Percentiles rank a stretch among this genome's conserved stretches.
phyloP scores from a whole-genome alignment of 441 rosid species.

The Erysimum cheiri region DNA sequence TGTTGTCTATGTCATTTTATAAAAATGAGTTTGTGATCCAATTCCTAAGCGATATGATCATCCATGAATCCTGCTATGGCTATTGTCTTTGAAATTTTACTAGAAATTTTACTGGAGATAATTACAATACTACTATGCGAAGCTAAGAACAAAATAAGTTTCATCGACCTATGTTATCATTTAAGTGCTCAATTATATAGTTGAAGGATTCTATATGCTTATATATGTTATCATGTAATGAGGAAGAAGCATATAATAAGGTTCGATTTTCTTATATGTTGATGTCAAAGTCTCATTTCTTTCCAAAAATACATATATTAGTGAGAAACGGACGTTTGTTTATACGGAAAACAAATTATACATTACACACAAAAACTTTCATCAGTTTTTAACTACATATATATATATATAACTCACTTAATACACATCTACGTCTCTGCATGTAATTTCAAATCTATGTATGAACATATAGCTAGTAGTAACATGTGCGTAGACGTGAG shows the following conservation, averaged over 20 bases:
- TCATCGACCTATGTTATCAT: background rate
- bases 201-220: background rate
- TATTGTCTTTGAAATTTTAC: background rate
- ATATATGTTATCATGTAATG: background rate
- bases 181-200: background rate
- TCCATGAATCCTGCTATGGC: background rate
- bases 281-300: background rate
- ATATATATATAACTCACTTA: background rate
- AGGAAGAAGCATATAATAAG: background rate
- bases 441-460: constrained; percentile 1
- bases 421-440: constrained; percentile 10
- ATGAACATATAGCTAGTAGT: constrained; percentile 17
- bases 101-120: too few relatives aligned
- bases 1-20: background rate
- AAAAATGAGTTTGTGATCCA: background rate
- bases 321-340: background rate
- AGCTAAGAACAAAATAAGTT: background rate
- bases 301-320: constrained; percentile 8
- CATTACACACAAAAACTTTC: background rate
- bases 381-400: constrained; percentile 14
- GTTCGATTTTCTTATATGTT: background rate
- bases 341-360: background rate
- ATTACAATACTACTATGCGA: background rate
- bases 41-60: background rate
- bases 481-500: background rate